A percentile compares a stretch with the other conserved stretches of the same genome.
Evolutionary conservation across 1,139 yeast genomes (phyloP).

Genomic region (Debaryomycetaceae sp.): DNA sequence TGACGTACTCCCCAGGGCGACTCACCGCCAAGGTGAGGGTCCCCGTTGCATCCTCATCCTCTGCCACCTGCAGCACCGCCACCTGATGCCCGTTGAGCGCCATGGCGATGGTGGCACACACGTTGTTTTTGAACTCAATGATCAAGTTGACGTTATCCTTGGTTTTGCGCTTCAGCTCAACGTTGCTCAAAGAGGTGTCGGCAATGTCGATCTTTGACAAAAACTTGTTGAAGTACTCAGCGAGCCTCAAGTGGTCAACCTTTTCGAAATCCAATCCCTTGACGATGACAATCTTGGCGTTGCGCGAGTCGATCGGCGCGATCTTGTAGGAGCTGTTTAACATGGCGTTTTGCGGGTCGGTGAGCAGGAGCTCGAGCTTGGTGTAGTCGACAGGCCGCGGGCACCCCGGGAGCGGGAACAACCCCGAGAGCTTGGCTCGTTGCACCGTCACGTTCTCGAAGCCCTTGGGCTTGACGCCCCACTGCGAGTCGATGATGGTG

Average conservation of each 20-base stretch:
- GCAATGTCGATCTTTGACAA: constrained; percentile 33
- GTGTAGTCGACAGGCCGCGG: constrained; percentile 55
- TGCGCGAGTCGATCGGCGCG: constrained; percentile 50
- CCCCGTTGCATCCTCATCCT: constrained; percentile 9
- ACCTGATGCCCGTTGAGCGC: constrained; percentile 41
- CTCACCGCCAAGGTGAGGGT: constrained; percentile 25
- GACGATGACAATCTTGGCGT: constrained; percentile 47
- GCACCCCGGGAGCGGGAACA: constrained; percentile 74
- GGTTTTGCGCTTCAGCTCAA: constrained; percentile 30
- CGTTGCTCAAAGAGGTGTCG: constrained; percentile 25
- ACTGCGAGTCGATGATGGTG: constrained; percentile 47
- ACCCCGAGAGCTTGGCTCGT: constrained; percentile 76
- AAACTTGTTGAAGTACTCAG: constrained; percentile 39
- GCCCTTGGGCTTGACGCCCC: constrained; percentile 77
- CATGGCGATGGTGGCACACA: constrained; percentile 57
- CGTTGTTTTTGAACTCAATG: constrained; percentile 49
- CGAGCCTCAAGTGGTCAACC: constrained; percentile 37
- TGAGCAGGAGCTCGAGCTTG: constrained; percentile 43
- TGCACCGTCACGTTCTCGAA: constrained; percentile 75
- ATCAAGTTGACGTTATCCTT: constrained; percentile 37
- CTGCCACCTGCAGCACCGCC: constrained; percentile 24
- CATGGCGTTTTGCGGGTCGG: constrained; percentile 36
- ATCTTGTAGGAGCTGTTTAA: constrained; percentile 39
- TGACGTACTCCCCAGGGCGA: constrained; percentile 65
- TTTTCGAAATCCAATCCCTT: constrained; percentile 40